Evolutionary conservation across 2,329 filamentous ascomycete genomes (phyloP), one percentile per base, ranked within the genome.

Genomic region (Cladorrhinum sp.): DNA sequence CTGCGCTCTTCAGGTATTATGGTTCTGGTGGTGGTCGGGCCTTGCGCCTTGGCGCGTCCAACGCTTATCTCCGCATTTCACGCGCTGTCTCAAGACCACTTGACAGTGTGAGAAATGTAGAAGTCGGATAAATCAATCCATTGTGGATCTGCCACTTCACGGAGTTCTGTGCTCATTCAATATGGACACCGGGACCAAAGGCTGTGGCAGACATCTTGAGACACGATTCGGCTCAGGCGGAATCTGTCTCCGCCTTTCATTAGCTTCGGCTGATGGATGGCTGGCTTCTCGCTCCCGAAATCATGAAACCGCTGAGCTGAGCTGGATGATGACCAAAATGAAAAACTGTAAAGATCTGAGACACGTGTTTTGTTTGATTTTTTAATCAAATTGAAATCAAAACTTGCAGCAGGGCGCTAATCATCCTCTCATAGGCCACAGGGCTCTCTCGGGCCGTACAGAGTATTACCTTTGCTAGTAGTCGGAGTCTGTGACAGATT

Each of bases 321-420:
- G 71, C 64, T 75, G 77, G 64, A 73, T 84, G 79, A 84, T 73
- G 81, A 77, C 73, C 70, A 74, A 70, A 69, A 74, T 18, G 41
- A 74, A 71, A 81, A 84, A 89, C 85, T 89, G 85, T 89, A 89
- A 90, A 90, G 86, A 90, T 82, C 87, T 90, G 87, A 90, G 80
- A 79, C 79, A 70, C 63, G 12, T 27, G 23, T 45, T 48, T 16
- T 49, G 13, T 55, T 59, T 57, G 50, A 56, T 58, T 61, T 50
- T 29, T 12, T 16, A 45, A 32, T 36, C 29, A 27, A 16, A 49
- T 56, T 58, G 55, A 62, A 63, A 63, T 58, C 50, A 20, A 22
- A 38, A 1, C 27, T 50, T 45, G 20, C 22, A 50, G 16, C 45
- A 36, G 54, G 53, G 50, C 55, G 55, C 58, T 62, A 58, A 64